Base-by-base conservation (phyloP, 176 grass and related monocot species). In the Rhynchospora tenuis region DNA sequence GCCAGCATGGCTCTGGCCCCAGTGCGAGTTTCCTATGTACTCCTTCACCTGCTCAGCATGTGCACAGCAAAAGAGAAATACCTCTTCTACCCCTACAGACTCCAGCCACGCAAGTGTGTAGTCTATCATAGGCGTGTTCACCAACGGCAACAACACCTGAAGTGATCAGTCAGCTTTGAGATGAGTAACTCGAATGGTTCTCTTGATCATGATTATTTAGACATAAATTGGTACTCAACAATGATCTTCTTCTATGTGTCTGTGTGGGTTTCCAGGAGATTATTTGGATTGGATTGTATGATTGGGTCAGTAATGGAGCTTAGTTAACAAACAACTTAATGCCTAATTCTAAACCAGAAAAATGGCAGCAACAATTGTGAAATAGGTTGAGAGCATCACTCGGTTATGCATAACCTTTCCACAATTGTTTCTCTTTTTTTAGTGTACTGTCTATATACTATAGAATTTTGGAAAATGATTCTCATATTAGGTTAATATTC, bases 81-180 rank as follows among this genome's bases (percentile, higher is more conserved):
- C 89, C 83, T 99, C 96, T 66, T 99, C 89, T 78, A 89, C 96
- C 8, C 93, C 89, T 7, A 83, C 90, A 38, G 96, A 88, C 52
- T 93, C 96, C 24, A 99, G 93, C 96, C 96, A 99, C 6, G 89
- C 87, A 19, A 95, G 89, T 46, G 96, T 89, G 89, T 99, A 99
- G 50, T 93, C 88, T 78, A 99, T 99, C 89, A 99, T 38, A 38
- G 93, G 96, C 47, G 86, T 83, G 28, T 93, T 93, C 59, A 90
- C 96, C 84, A 99, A 84, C 27, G 96, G 97, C 22, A 99, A 75
- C 24, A 99, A 67, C 83, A 99, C 93, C 97, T 96, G 57, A 69
- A 31, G n/a, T 48, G 13, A 45, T 74, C 29, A 83, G 43, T 12
- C 43, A 47, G 5, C 48, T 29, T 19, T 17, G 0, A 29, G 5